Percentiles rank a stretch among this genome's conserved stretches.
Conservation (phyloP, 768 basidiomycete genomes). For the Mrakia frigida region DNA sequence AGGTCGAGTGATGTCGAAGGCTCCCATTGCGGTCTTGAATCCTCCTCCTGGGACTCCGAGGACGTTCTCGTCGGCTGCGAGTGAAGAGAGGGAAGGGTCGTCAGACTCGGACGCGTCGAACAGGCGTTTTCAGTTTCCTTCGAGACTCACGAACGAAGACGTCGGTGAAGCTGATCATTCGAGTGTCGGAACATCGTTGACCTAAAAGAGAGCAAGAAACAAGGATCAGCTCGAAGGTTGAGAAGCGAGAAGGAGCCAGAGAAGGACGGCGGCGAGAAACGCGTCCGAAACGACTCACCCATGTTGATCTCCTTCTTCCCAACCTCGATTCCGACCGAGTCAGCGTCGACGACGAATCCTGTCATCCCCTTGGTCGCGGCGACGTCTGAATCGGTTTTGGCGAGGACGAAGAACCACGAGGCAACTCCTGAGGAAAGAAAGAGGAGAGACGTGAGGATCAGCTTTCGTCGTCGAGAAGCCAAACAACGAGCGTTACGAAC, state of each 20-base stretch:
- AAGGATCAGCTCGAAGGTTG: background rate
- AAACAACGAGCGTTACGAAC: background rate
- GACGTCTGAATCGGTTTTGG: constrained; percentile 43
- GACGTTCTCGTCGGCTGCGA: constrained; percentile 40
- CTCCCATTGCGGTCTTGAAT: constrained; percentile 44
- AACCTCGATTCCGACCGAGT: constrained; percentile 39
- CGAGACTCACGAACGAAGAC: constrained; percentile 36
- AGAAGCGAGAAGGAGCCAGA: background rate
- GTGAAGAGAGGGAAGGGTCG: background rate
- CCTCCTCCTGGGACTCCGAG: constrained; percentile 45
- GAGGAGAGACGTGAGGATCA: constrained; percentile 33
- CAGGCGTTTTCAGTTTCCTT: too few relatives aligned
- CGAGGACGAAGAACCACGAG: constrained; percentile 43
- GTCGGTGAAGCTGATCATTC: constrained; percentile 46
- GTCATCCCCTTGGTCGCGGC: constrained; percentile 43
- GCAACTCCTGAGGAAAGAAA: constrained; percentile 16
- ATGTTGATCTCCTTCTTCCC: constrained; percentile 46
- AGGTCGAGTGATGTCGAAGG: constrained; percentile 48
- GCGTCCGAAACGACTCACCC: constrained; percentile 34
- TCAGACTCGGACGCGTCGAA: background rate
- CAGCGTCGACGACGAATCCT: constrained; percentile 46
- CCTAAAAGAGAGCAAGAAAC: constrained; percentile 33
- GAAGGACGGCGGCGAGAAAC: too few relatives aligned
- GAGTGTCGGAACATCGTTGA: constrained; percentile 46
- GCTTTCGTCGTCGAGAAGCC: constrained; percentile 36